Evolutionary conservation across 2,329 filamentous ascomycete genomes (phyloP).

Genomic region (Aphanocladium album): DNA sequence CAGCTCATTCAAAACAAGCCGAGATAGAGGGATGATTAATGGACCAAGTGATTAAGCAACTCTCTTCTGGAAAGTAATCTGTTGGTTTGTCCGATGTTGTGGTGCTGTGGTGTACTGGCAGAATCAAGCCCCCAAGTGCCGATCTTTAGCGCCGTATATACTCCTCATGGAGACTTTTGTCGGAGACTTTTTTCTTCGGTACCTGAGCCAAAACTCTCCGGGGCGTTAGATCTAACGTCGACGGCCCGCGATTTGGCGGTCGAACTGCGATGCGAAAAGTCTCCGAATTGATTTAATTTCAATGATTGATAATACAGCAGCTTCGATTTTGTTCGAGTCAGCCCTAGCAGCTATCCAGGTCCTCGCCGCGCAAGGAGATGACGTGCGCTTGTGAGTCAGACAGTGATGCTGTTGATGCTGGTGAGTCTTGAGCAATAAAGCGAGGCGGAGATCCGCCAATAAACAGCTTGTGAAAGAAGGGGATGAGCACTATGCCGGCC

Average conservation of each 20-base stretch:
- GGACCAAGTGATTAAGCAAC: too few species aligned
- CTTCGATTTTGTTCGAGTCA: not conserved
- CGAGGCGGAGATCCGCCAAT: too few species aligned
- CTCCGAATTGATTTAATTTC: not conserved
- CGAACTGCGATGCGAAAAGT: not conserved
- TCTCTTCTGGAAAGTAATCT: not conserved
- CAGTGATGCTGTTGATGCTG: not conserved
- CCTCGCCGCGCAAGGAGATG: not conserved
- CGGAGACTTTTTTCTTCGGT: slow-evolving; percentile 3
- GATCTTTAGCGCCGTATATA: slow-evolving; percentile 6
- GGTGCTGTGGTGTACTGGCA: not conserved
- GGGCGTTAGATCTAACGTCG: not conserved
- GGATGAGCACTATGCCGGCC: too few species aligned
- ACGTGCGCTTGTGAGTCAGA: not conserved
- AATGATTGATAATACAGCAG: not conserved
- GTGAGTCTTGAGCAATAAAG: too few species aligned
- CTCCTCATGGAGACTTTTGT: slow-evolving; percentile 6
- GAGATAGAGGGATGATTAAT: too few species aligned
- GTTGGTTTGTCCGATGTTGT: not conserved
- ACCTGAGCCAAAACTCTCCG: not conserved
- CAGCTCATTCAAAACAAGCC: not conserved
- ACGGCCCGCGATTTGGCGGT: not conserved
- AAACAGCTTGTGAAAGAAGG: too few species aligned
- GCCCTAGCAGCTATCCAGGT: not conserved
- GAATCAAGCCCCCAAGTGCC: not conserved